Conservation (phyloP, 768 basidiomycete species). For the Lentinula guzmanii region DNA sequence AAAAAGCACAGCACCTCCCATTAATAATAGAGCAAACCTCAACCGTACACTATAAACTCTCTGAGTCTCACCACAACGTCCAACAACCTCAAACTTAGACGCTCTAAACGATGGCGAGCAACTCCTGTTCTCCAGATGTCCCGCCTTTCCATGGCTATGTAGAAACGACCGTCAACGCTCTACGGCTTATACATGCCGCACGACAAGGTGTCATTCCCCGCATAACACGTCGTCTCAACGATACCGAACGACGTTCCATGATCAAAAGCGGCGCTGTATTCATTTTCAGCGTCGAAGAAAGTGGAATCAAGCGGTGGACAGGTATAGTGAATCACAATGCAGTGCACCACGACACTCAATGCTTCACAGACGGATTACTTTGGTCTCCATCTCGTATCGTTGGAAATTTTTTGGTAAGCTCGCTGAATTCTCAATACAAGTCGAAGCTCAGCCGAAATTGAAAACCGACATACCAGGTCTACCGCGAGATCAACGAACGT, state of each 20-base stretch:
- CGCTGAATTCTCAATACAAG: not conserved
- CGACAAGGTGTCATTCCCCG: slow-evolving; percentile 74
- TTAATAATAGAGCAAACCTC: slow-evolving; percentile 33
- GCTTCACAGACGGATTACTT: slow-evolving; percentile 44
- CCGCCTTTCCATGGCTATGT: slow-evolving; percentile 75
- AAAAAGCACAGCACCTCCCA: slow-evolving; percentile 23
- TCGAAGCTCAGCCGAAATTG: not conserved
- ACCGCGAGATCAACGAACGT: slow-evolving; percentile 74
- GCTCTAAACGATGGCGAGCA: slow-evolving; percentile 38
- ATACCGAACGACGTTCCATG: slow-evolving; percentile 67
- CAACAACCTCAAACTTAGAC: slow-evolving; percentile 52
- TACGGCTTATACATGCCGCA: slow-evolving; percentile 79
- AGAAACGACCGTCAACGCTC: slow-evolving; percentile 75
- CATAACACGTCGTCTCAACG: slow-evolving; percentile 79
- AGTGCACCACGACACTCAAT: slow-evolving; percentile 11
- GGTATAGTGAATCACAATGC: slow-evolving; percentile 28
- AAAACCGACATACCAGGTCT: slow-evolving; percentile 43
- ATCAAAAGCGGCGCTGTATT: slow-evolving; percentile 70
- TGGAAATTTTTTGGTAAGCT: slow-evolving; percentile 73
- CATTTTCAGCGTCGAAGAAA: slow-evolving; percentile 85
- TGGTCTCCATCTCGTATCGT: slow-evolving; percentile 86
- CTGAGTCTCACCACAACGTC: slow-evolving; percentile 20
- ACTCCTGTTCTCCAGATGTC: slow-evolving; percentile 39
- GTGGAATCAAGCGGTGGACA: slow-evolving; percentile 86
- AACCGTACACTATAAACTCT: slow-evolving; percentile 9